phyloP scores from a whole-genome alignment of 768 basidiomycete species.

The Macrolepiota fuliginosa region DNA sequence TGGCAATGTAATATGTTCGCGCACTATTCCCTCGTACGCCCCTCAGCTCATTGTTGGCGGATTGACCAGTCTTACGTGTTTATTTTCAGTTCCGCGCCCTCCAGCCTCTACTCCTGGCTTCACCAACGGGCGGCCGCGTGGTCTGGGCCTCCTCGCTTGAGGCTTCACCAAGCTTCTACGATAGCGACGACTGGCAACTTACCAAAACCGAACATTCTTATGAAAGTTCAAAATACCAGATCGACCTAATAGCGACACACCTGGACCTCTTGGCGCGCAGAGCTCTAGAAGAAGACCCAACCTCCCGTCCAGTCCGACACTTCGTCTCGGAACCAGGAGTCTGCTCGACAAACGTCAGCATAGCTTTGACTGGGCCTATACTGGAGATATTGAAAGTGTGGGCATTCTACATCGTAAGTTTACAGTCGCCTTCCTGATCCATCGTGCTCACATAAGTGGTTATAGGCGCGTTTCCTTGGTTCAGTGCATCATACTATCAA shows the following conservation, averaged over 20 bases:
- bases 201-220: conserved; percentile 61
- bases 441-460: conserved; percentile 9
- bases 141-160: conserved; percentile 81
- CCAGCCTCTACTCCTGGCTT: conserved; percentile 47
- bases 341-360: conserved; percentile 59
- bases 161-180: conserved; percentile 50
- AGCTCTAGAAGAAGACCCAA: not conserved
- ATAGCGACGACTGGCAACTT: conserved; percentile 72
- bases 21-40: conserved; percentile 72
- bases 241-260: conserved; percentile 58
- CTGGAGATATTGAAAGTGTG: conserved; percentile 47
- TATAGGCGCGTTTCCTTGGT: conserved; percentile 65
- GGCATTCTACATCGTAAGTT: conserved; percentile 63
- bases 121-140: conserved; percentile 53
- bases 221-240: conserved; percentile 73
- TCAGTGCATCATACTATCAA: conserved; percentile 65
- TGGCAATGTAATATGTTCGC: conserved; percentile 88
- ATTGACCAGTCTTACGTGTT: not conserved
- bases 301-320: conserved; percentile 43
- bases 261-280: conserved; percentile 46
- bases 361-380: conserved; percentile 41
- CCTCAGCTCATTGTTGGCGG: not conserved
- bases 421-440: not conserved
- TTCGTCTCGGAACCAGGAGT: conserved; percentile 70
- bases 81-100: conserved; percentile 58